phyloP scores from a whole-genome alignment of 176 grass and related monocot genomes.

The Ensete ventricosum region DNA sequence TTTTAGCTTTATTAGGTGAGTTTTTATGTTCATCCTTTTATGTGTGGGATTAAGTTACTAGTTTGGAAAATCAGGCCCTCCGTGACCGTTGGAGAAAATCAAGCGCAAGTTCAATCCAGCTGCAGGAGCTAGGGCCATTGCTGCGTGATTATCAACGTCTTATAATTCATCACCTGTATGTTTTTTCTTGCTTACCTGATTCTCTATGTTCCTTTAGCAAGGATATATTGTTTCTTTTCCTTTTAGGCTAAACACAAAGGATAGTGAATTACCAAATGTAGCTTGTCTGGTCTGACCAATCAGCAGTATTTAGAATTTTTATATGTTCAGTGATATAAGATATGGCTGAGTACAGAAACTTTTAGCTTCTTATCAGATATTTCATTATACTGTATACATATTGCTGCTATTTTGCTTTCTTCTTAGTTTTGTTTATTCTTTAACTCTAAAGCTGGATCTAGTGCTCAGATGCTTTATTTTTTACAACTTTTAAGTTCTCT shows the following conservation, averaged over 20 bases:
- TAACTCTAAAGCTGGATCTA: too few relatives aligned
- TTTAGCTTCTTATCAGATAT: background rate
- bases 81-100: constrained; percentile 12
- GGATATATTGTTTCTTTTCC: background rate
- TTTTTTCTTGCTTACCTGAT: background rate
- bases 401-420: too few relatives aligned
- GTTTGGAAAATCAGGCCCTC: background rate
- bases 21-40: background rate
- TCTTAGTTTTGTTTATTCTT: too few relatives aligned
- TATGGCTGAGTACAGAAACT: background rate
- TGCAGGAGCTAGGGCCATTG: constrained; percentile 45
- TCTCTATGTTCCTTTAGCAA: background rate
- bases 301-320: constrained; percentile 32
- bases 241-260: background rate
- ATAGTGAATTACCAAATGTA: background rate
- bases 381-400: too few relatives aligned
- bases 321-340: background rate
- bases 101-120: constrained; percentile 5
- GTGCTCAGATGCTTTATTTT: too few relatives aligned
- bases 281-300: too few relatives aligned
- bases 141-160: constrained; percentile 77
- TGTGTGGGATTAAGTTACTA: background rate
- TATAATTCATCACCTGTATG: constrained; percentile 16
- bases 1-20: constrained; percentile 7
- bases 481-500: too few relatives aligned